Evolutionary conservation across 2,329 filamentous ascomycete species (phyloP), one percentile per base, ranked within the genome.

Genomic region (Colletotrichum tofieldiae): DNA sequence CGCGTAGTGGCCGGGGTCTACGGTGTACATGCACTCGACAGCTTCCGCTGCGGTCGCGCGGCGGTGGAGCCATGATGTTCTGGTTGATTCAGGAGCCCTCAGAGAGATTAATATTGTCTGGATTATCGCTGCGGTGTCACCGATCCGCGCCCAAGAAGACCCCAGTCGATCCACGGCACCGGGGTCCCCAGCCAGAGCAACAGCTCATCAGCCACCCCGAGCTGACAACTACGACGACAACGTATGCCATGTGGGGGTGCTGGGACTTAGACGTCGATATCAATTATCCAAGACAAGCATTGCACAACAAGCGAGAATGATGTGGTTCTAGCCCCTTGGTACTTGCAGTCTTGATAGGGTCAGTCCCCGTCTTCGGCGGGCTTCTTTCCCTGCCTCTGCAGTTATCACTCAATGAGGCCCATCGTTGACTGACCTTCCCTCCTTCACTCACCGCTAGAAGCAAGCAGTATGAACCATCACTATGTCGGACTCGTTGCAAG

Each of bases 381-480:
- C 39, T 45, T 16, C 54, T 55, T n/a, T 55, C 65, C 59, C 59
- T 65, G 59, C 26, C 45, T 69, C 65, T 69, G 52, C 39, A 64
- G 52, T 69, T 72, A 72, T 72, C 69, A 72, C 65, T 55, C 51
- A 39, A 20, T 59, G 69, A 72, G 58, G 65, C 69, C 69, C 69
- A 59, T 69, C 59, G n/a, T 64, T 26, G n/a, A 65, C 65, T 20
- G 59, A 49, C 18, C 37, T 59, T 45, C 65, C 65, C 56, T 47
- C 47, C 54, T 63, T 41, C 43, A 59, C 52, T 52, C 58, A 43
- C 56, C 65, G 43, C 65, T 35, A 45, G 45, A 39, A 64, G 32
- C 59, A 11, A 61, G n/a, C 68, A 72, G 59, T 65, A 64, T 60
- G 43, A 49, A 23, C 52, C 54, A 26, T 49, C 64, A 39, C 32